Evolutionary conservation across 345 rosid genomes (phyloP).

Genomic region (Eutrema heterophyllum): DNA sequence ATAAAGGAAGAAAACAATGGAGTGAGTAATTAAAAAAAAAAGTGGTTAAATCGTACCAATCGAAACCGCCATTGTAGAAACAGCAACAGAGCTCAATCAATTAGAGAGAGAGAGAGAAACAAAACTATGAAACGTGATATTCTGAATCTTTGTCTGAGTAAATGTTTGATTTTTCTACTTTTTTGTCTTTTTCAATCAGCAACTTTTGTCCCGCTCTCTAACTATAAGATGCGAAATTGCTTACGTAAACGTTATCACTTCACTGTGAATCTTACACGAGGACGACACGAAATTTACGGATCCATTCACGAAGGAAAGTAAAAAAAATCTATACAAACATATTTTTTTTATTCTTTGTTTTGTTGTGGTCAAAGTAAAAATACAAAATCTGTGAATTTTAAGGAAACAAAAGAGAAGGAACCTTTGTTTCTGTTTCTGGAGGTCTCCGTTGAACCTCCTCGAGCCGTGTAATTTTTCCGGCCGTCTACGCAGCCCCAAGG

Average conservation of each 20-base stretch:
- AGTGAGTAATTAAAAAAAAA: neutral
- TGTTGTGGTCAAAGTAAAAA: no score
- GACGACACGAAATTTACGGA: constrained; percentile 3
- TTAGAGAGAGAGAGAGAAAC: no score
- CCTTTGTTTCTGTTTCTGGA: no score
- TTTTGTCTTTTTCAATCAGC: no score
- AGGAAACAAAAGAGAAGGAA: no score
- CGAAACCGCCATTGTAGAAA: constrained; percentile 27
- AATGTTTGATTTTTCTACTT: constrained; percentile 5
- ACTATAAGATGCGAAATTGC: neutral
- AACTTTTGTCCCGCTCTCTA: neutral
- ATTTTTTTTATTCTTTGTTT: no score
- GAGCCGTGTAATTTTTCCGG: no score
- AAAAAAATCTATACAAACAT: no score
- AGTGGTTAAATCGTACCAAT: constrained; percentile 5
- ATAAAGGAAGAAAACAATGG: neutral
- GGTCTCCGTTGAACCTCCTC: no score
- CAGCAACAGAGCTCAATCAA: constrained; percentile 3
- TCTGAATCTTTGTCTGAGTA: neutral
- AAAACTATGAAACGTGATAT: no score
- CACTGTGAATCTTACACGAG: neutral
- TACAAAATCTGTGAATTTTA: no score
- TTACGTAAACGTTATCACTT: neutral
- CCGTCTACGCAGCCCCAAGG: no score
- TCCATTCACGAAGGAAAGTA: neutral